These are phyloP conservation scores for Geotrichum citri-aurantii DNA, from an alignment of 1,139 yeast genomes.

Conservation along the genomic window DNA sequence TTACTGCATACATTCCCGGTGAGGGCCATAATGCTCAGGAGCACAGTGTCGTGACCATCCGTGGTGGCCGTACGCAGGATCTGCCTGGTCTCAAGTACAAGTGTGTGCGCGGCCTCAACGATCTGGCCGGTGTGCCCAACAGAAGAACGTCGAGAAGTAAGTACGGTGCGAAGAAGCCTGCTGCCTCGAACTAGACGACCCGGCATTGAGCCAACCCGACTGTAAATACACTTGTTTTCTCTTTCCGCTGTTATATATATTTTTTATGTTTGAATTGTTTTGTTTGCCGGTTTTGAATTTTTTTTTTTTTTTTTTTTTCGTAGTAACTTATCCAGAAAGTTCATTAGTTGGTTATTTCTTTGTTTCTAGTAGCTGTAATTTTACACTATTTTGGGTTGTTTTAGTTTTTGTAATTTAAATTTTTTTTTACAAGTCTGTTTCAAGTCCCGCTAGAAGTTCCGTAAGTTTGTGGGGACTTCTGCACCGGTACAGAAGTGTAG, in stretches of 20 bases:
- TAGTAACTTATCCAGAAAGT: background rate
- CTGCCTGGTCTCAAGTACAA: conserved; percentile 97
- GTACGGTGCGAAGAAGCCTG: conserved; percentile 90
- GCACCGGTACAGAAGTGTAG: too few relatives aligned
- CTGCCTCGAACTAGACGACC: conserved; percentile 23
- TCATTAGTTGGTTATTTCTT: background rate
- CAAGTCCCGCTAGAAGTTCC: too few relatives aligned
- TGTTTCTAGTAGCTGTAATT: too few relatives aligned
- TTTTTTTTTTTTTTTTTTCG: background rate
- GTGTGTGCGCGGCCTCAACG: conserved; percentile 88
- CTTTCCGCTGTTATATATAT: background rate
- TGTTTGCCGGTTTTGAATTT: background rate
- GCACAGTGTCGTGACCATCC: conserved; percentile 89
- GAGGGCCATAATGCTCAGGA: conserved; percentile 99
- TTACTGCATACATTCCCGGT: conserved; percentile 94
- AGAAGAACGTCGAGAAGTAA: conserved; percentile 85
- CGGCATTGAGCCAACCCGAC: background rate
- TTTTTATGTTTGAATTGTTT: background rate
- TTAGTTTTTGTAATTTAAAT: too few relatives aligned
- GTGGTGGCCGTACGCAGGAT: conserved; percentile 98
- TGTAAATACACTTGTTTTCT: background rate
- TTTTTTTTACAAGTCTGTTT: too few relatives aligned
- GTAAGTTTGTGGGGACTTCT: too few relatives aligned
- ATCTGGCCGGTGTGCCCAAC: conserved; percentile 92
- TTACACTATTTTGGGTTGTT: too few relatives aligned